Evolutionary conservation across 495 filamentous ascomycete species (phyloP), one percentile per base, ranked within the genome.

Genomic region (Xylaria longipes): DNA sequence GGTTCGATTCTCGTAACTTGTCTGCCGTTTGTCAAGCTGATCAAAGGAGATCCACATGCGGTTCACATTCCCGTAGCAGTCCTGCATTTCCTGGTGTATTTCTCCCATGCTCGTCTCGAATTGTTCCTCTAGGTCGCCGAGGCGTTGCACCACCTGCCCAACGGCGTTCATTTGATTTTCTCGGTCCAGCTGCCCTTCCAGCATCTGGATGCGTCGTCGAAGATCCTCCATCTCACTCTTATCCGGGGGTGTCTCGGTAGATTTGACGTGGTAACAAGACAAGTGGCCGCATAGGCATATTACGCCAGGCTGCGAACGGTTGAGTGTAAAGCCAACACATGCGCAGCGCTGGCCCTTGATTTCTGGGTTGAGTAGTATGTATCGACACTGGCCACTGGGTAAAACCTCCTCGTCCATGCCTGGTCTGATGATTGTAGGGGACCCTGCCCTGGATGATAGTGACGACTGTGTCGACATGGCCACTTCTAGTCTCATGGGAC

Each of bases 211-310:
- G 66, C 84, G 84, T 71, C 78, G 82, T 71, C 78, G 82, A 65
- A 89, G 73, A 15, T 77, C 75, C 29, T 87, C 86, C 31, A 89
- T 67, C 75, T 88, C 86, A 46, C 74, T 81, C 67, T 75, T 80
- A 67, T 84, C 82, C 15, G 70, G 73, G 17, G 79, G 69, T 12
- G 78, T 69, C 31, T 84, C 83, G 25, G 80, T 74, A 6, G 84
- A 82, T 60, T 80, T 81, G 62, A 81, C 78, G 75, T 89, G 87
- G 71, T 83, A 89, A 71, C 85, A 87, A 35, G 87, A 85, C 61
- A 85, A 83, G 72, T 89, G 87, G 25, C 87, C 87, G 71, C 87
- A 89, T 25, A 86, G 81, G 70, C 87, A 89, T 25, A 78, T 83
- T 54, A 84, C 83, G 45, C 87, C 81, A 2, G 86, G 86, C 43